A percentile compares a stretch with the other conserved stretches of the same genome.
Conservation (phyloP, 2,329 filamentous ascomycete genomes). For the Sporothrix pallida region DNA sequence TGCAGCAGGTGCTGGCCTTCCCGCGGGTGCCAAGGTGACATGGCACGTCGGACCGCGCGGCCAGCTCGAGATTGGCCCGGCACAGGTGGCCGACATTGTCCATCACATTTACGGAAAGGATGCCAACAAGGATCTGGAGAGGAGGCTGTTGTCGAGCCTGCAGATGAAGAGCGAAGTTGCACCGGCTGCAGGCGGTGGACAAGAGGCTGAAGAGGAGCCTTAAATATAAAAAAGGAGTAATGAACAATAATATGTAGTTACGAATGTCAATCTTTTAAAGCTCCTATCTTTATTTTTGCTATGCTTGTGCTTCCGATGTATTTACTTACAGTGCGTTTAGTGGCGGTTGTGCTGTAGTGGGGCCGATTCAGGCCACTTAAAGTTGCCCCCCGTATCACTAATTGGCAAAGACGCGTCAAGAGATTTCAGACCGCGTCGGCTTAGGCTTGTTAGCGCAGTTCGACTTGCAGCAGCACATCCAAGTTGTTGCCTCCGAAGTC, state of each 20-base stretch:
- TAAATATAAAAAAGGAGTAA: neutral
- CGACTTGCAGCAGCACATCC: neutral
- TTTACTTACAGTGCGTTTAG: neutral
- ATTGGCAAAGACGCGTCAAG: constrained; percentile 41
- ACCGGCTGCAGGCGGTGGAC: neutral
- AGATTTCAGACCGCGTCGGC: constrained; percentile 30
- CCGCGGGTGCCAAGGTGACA: constrained; percentile 58
- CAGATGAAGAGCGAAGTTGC: constrained; percentile 44
- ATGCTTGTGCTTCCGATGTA: no score
- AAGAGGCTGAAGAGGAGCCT: constrained; percentile 8
- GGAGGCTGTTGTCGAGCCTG: constrained; percentile 66
- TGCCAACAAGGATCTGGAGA: constrained; percentile 59
- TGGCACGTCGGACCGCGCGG: constrained; percentile 86
- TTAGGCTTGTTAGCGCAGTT: neutral
- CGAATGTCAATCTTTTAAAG: neutral
- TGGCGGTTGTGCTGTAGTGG: constrained; percentile 13
- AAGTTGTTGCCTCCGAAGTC: neutral
- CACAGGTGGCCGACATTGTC: constrained; percentile 74
- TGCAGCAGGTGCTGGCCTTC: neutral
- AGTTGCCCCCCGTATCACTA: constrained; percentile 42
- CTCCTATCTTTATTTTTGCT: neutral
- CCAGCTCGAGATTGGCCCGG: constrained; percentile 81
- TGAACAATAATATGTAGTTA: neutral
- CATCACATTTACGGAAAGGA: constrained; percentile 63
- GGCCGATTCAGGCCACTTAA: constrained; percentile 25